Base-by-base conservation (phyloP, 31 red algal species). In the Endocladia muricata region DNA sequence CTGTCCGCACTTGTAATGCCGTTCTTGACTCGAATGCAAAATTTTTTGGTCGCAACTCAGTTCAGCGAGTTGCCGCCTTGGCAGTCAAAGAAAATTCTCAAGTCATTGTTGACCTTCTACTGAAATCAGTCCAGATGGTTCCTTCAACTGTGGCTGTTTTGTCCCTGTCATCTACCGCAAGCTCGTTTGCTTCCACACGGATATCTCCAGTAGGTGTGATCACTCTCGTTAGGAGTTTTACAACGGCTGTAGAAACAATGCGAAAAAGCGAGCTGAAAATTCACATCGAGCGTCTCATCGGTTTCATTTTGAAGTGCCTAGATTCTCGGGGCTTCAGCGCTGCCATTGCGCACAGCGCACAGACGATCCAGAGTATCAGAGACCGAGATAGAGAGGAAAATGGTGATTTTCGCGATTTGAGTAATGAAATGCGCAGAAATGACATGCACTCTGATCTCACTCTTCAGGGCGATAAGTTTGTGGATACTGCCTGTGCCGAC, bases 221-320 rank as follows among this genome's bases (percentile, higher is more conserved):
- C 9, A 65, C 55, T 13, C 11, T 90, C 29, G 43, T 82, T 29
- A 66, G 51, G 47, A 49, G 68, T 33, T 2, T 82, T 4, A 22
- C 32, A 42, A 58, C 22, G 4, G 60, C 54, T 38, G 17, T 76
- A 19, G 59, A 32, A 29, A 28, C 40, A 54, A 82, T 90, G 68
- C 22, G 39, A 37, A 90, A 81, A 70, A 70, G 49, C 30, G 73
- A 83, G 41, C 36, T 91, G 22, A 84, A 69, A 64, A 35, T 59
- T 5, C 56, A 84, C 17, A 56, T 55, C 32, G 31, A 73, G 22
- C 30, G 57, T n/a, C 23, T 84, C 26, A n/a, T 78, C 33, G 13
- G 29, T 7, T 62, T 9, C 37, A 3, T 26, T 37, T 7, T 61
- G 39, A 8, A 4, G 42, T 23, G 29, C 37, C 5, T 29, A 15